Conservation (phyloP, 148 eudicot genomes). For the Pouteria glomerata region DNA sequence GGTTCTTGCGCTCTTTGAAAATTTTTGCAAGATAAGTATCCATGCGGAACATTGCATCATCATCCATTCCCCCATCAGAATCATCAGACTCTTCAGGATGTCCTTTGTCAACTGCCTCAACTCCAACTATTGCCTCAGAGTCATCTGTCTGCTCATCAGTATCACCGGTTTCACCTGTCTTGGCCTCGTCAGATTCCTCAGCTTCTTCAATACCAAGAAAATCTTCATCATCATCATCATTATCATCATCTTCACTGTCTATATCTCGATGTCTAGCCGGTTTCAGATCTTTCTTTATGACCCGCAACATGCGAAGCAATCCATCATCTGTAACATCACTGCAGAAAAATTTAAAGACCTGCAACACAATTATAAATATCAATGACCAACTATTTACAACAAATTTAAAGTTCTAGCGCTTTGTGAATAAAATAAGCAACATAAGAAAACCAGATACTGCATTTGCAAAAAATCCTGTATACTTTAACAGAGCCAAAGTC, state of each 20-base stretch:
- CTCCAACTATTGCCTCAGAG: slow-evolving; percentile 39
- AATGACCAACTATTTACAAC: background rate
- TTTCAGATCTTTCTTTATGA: slow-evolving; percentile 90
- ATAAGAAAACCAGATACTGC: background rate
- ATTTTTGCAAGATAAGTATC: slow-evolving; percentile 66
- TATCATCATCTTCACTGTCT: slow-evolving; percentile 51
- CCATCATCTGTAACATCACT: slow-evolving; percentile 70
- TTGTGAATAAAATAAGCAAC: background rate
- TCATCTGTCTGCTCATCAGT: slow-evolving; percentile 43
- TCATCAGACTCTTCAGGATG: slow-evolving; percentile 55
- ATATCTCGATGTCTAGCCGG: slow-evolving; percentile 72
- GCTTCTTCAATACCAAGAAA: slow-evolving; percentile 64
- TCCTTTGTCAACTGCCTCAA: slow-evolving; percentile 26
- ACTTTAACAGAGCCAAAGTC: background rate
- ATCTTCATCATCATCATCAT: slow-evolving; percentile 61
- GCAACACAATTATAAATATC: slow-evolving; percentile 11
- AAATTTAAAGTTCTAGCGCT: background rate
- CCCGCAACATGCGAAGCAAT: slow-evolving; percentile 75
- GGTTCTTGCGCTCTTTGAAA: slow-evolving; percentile 69
- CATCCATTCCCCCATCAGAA: slow-evolving; percentile 90
- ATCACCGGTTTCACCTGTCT: slow-evolving; percentile 54
- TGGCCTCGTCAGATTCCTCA: slow-evolving; percentile 72
- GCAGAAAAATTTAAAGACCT: slow-evolving; percentile 87
- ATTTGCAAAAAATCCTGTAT: background rate
- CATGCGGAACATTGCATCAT: slow-evolving; percentile 98